Evolutionary conservation across 2,329 filamentous ascomycete species (phyloP).

Genomic region (Nothomitra cinnamomea): DNA sequence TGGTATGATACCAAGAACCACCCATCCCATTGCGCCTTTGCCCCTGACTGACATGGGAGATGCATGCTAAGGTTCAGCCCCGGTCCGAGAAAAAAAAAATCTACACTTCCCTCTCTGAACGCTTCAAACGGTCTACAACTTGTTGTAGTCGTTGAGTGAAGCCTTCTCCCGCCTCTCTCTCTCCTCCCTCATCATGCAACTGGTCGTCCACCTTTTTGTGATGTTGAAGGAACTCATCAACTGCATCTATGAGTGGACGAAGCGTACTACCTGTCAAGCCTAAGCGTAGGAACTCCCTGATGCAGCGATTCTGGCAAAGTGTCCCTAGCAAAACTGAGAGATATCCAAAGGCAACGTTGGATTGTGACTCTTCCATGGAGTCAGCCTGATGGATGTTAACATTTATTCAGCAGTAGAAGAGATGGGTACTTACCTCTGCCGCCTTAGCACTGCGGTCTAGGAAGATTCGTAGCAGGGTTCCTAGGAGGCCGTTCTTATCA

Average conservation of each 20-base stretch:
- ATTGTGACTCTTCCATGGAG: slow-evolving; percentile 49
- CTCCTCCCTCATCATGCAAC: slow-evolving; percentile 23
- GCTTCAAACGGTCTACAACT: slow-evolving; percentile 29
- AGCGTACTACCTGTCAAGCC: slow-evolving; percentile 31
- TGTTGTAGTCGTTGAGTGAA: slow-evolving; percentile 37
- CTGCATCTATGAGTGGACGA: slow-evolving; percentile 33
- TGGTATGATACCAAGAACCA: not conserved
- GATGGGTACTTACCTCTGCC: slow-evolving; percentile 41
- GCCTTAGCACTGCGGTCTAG: slow-evolving; percentile 47
- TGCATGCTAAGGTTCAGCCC: not conserved
- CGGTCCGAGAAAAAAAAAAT: not conserved
- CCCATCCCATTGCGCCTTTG: not conserved
- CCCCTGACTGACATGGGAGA: not conserved
- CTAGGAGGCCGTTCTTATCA: slow-evolving; percentile 30
- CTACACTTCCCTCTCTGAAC: not conserved
- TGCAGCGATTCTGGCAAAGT: slow-evolving; percentile 42
- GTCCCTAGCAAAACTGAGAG: slow-evolving; percentile 72
- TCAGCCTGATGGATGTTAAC: slow-evolving; percentile 26
- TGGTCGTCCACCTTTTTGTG: slow-evolving; percentile 40
- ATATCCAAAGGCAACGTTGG: slow-evolving; percentile 75
- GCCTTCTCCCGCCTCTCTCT: slow-evolving; percentile 30
- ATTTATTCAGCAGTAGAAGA: slow-evolving; percentile 9
- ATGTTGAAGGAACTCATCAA: slow-evolving; percentile 44
- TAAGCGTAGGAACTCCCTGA: slow-evolving; percentile 25
- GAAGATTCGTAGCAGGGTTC: slow-evolving; percentile 47